A percentile compares a stretch with the other conserved stretches of the same genome.
phyloP scores from a whole-genome alignment of 2,329 filamentous ascomycete species.

The Hypomyces rosellus region DNA sequence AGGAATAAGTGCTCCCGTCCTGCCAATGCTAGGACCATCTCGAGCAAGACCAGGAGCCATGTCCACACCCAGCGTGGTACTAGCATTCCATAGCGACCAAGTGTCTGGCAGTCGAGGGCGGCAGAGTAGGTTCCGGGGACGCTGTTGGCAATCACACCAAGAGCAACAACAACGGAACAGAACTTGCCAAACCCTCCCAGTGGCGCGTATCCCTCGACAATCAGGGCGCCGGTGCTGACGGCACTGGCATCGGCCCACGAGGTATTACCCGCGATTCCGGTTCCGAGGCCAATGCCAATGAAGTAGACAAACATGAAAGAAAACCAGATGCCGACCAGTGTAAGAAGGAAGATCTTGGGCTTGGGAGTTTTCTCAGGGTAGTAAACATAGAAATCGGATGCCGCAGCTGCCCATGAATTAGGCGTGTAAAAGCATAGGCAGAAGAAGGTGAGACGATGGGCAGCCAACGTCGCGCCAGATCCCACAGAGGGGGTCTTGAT shows the following conservation, averaged over 20 bases:
- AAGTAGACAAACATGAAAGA: slow-evolving; percentile 63
- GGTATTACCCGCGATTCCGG: slow-evolving; percentile 42
- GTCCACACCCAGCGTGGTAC: slow-evolving; percentile 51
- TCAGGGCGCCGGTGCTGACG: slow-evolving; percentile 47
- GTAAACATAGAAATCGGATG: slow-evolving; percentile 76
- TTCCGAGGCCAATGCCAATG: slow-evolving; percentile 45
- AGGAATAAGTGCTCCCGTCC: slow-evolving; percentile 48
- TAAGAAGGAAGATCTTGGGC: slow-evolving; percentile 60
- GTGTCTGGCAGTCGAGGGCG: slow-evolving; percentile 53
- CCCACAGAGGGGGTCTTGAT: slow-evolving; percentile 56
- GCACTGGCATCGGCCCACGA: slow-evolving; percentile 47
- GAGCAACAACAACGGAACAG: slow-evolving; percentile 48
- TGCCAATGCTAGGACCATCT: slow-evolving; percentile 49
- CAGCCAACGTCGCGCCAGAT: slow-evolving; percentile 60
- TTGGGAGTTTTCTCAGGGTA: slow-evolving; percentile 58
- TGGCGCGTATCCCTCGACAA: slow-evolving; percentile 48
- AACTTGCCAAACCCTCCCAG: slow-evolving; percentile 52
- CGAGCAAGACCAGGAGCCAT: slow-evolving; percentile 45
- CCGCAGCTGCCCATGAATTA: slow-evolving; percentile 60
- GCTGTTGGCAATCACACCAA: slow-evolving; percentile 50
- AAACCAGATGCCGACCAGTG: slow-evolving; percentile 58
- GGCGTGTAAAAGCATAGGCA: slow-evolving; percentile 54
- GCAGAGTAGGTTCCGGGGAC: slow-evolving; percentile 51
- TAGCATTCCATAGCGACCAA: slow-evolving; percentile 45
- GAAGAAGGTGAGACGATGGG: slow-evolving; percentile 55